These are phyloP conservation scores for Yamadazyma diddensiae DNA, from an alignment of 1,139 yeast genomes.

Conservation along the genomic window DNA sequence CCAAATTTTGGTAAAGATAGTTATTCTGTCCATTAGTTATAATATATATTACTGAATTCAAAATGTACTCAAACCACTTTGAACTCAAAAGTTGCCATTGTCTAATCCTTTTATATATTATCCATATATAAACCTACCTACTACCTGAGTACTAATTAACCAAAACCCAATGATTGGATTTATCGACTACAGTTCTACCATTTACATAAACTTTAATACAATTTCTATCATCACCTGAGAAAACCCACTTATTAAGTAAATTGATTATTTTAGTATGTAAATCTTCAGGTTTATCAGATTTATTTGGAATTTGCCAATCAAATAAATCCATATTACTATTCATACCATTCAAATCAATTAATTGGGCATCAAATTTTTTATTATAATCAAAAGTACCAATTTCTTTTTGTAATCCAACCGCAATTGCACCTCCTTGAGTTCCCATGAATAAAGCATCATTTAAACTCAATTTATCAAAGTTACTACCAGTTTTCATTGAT, in stretches of 20 bases:
- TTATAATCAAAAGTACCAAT: slow-evolving; percentile 76
- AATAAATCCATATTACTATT: slow-evolving; percentile 71
- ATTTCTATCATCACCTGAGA: slow-evolving; percentile 91
- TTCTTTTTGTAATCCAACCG: slow-evolving; percentile 53
- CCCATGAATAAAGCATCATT: slow-evolving; percentile 77
- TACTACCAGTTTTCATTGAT: slow-evolving; percentile 50
- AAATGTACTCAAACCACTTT: no score
- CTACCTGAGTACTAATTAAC: no score
- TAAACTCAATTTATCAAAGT: slow-evolving; percentile 49
- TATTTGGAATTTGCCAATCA: slow-evolving; percentile 53
- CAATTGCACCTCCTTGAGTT: slow-evolving; percentile 87
- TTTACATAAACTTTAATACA: slow-evolving; percentile 78
- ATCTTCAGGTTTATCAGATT: slow-evolving; percentile 12
- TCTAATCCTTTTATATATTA: no score
- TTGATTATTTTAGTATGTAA: slow-evolving; percentile 38
- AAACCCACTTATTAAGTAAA: slow-evolving; percentile 86
- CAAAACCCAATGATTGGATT: slow-evolving; percentile 33
- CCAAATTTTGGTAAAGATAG: slow-evolving; percentile 27
- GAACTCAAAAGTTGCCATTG: no score
- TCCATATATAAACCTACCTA: no score
- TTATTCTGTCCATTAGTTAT: slow-evolving; percentile 12
- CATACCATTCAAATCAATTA: slow-evolving; percentile 54
- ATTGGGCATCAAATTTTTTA: slow-evolving; percentile 80
- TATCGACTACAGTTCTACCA: slow-evolving; percentile 60
- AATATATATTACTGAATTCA: no score